phyloP scores from a whole-genome alignment of 306 rosid genomes.

The Carpinus fangiana region DNA sequence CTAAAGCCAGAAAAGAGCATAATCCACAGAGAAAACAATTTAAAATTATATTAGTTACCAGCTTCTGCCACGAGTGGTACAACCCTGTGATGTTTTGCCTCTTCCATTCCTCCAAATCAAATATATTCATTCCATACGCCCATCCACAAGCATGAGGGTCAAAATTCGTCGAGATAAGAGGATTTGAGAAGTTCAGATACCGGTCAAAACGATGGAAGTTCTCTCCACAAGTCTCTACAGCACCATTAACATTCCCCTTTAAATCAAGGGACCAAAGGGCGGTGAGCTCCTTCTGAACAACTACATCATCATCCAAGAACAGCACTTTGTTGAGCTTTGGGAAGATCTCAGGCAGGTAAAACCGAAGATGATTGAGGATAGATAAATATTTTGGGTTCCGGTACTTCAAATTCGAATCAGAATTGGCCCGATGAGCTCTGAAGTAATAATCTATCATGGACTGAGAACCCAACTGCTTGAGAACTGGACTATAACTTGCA shows the following conservation, averaged over 20 bases:
- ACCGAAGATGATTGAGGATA: slow-evolving; percentile 96
- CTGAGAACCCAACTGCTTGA: slow-evolving; percentile 80
- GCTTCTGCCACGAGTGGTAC: slow-evolving; percentile 94
- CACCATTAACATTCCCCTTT: slow-evolving; percentile 95
- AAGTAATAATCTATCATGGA: slow-evolving; percentile 93
- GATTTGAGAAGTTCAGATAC: slow-evolving; percentile 94
- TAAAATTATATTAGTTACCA: slow-evolving; percentile 51
- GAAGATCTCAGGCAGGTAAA: slow-evolving; percentile 91
- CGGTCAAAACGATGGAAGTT: slow-evolving; percentile 94
- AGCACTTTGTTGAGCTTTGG: slow-evolving; percentile 88
- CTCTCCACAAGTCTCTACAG: slow-evolving; percentile 98
- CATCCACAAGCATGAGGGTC: slow-evolving; percentile 97
- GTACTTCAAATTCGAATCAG: slow-evolving; percentile 88
- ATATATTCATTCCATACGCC: slow-evolving; percentile 98
- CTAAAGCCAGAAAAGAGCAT: neutral
- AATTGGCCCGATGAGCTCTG: slow-evolving; percentile 71
- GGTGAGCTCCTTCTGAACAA: slow-evolving; percentile 89
- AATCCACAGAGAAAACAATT: neutral
- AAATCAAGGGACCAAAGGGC: slow-evolving; percentile 81
- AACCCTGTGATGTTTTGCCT: slow-evolving; percentile 89
- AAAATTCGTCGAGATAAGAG: slow-evolving; percentile 82
- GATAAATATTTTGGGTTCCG: slow-evolving; percentile 94
- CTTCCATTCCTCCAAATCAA: slow-evolving; percentile 92
- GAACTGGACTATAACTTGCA: slow-evolving; percentile 95
- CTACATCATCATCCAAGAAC: slow-evolving; percentile 93